Conservation (phyloP, 352 stramenopile genomes). For the Pythium volutum region DNA sequence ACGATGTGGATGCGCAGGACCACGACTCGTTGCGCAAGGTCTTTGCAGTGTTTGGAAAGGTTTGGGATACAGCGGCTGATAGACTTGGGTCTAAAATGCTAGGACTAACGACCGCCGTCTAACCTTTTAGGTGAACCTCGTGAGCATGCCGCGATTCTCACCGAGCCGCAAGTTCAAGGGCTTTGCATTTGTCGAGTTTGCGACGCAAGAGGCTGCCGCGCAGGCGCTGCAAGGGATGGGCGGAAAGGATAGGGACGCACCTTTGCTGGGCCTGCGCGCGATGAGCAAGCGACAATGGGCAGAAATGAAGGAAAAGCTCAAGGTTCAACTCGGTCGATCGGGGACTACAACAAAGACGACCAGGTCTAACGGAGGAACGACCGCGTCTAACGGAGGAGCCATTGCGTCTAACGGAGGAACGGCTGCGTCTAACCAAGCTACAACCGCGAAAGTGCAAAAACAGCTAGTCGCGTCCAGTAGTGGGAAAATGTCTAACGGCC, state of each 20-base stretch:
- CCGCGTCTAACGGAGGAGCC: background rate
- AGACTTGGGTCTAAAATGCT: background rate
- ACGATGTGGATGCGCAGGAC: slow-evolving; percentile 41
- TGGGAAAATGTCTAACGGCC: slow-evolving; percentile 10
- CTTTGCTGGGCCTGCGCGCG: slow-evolving; percentile 37
- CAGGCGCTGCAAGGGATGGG: slow-evolving; percentile 26
- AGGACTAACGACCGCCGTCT: background rate
- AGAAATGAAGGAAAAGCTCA: slow-evolving; percentile 64
- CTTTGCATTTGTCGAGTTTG: slow-evolving; percentile 84
- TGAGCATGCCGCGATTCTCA: slow-evolving; percentile 70
- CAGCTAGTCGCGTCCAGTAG: background rate
- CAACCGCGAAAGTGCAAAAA: background rate
- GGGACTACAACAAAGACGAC: background rate
- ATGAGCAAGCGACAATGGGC: slow-evolving; percentile 63
- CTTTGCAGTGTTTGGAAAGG: slow-evolving; percentile 65
- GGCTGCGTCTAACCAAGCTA: background rate
- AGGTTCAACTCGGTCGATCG: slow-evolving; percentile 30
- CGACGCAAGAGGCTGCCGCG: slow-evolving; percentile 29
- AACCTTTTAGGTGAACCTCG: slow-evolving; percentile 45
- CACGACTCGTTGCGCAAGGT: slow-evolving; percentile 62
- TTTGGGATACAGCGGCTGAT: background rate
- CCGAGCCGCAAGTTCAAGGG: slow-evolving; percentile 74
- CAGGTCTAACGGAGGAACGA: background rate
- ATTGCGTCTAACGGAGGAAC: background rate
- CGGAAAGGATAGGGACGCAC: slow-evolving; percentile 14